These are phyloP conservation scores for Cyclotella choctawhatcheeana DNA, from an alignment of 108 stramenopile genomes.

Conservation along the genomic window DNA sequence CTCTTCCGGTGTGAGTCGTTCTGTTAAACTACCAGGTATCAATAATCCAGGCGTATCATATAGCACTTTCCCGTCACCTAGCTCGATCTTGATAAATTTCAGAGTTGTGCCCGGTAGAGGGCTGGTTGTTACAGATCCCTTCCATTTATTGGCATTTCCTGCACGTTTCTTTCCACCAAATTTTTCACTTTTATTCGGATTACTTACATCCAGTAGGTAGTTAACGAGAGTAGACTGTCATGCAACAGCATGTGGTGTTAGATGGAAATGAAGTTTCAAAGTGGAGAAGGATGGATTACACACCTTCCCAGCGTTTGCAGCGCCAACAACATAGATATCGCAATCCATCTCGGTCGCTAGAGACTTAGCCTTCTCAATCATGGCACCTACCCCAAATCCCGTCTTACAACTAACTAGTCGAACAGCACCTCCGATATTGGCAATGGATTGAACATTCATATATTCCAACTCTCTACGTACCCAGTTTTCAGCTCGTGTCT, in stretches of 20 bases:
- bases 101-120: slow-evolving; percentile 91
- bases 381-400: slow-evolving; percentile 72
- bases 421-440: slow-evolving; percentile 89
- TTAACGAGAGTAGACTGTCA: slow-evolving; percentile 81
- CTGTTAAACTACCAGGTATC: slow-evolving; percentile 83
- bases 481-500: slow-evolving; percentile 84
- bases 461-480: slow-evolving; percentile 89
- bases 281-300: background rate
- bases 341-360: slow-evolving; percentile 80
- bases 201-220: slow-evolving; percentile 63
- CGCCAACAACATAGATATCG: slow-evolving; percentile 90
- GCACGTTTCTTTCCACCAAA: slow-evolving; percentile 56
- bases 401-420: slow-evolving; percentile 87
- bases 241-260: background rate
- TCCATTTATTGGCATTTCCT: slow-evolving; percentile 75
- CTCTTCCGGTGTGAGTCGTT: slow-evolving; percentile 86
- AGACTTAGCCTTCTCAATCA: slow-evolving; percentile 79
- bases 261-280: background rate
- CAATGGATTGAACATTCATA: slow-evolving; percentile 79
- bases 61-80: slow-evolving; percentile 69
- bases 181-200: slow-evolving; percentile 47
- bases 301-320: slow-evolving; percentile 86
- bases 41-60: slow-evolving; percentile 92
- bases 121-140: slow-evolving; percentile 82
- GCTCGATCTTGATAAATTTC: slow-evolving; percentile 86